Conservation (phyloP, 2,329 filamentous ascomycete genomes). For the Sporothrix pseudoabietina region DNA sequence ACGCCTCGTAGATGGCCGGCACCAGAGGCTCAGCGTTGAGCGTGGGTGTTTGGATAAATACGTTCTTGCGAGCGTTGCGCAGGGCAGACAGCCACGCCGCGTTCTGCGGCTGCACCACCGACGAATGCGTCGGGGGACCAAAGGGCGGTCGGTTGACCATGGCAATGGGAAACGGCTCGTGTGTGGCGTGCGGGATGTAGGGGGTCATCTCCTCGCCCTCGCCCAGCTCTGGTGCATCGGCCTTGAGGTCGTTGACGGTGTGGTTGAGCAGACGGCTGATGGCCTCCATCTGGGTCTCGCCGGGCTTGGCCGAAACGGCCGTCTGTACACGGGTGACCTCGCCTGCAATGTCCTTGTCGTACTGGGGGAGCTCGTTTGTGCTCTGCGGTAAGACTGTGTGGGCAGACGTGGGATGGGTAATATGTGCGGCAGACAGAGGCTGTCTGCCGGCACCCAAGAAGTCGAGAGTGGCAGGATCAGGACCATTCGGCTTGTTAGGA, state of each 20-base stretch:
- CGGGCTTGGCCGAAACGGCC: slow-evolving; percentile 53
- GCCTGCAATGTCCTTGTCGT: slow-evolving; percentile 61
- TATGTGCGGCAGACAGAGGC: slow-evolving; percentile 34
- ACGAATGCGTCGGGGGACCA: slow-evolving; percentile 63
- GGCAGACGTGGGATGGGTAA: slow-evolving; percentile 34
- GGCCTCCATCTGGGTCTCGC: slow-evolving; percentile 59
- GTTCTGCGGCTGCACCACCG: slow-evolving; percentile 70
- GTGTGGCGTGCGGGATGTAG: slow-evolving; percentile 58
- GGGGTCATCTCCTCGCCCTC: slow-evolving; percentile 64
- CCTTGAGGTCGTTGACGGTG: slow-evolving; percentile 54
- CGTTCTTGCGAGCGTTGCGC: slow-evolving; percentile 60
- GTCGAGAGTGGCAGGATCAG: slow-evolving; percentile 34
- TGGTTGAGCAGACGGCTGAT: slow-evolving; percentile 68
- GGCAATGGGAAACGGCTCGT: slow-evolving; percentile 67
- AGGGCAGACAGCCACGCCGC: slow-evolving; percentile 72
- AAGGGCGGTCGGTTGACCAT: slow-evolving; percentile 70
- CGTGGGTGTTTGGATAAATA: slow-evolving; percentile 81
- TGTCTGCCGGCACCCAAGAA: slow-evolving; percentile 39
- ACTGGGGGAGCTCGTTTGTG: slow-evolving; percentile 61
- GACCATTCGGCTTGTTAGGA: slow-evolving; percentile 32
- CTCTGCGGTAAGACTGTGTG: slow-evolving; percentile 53
- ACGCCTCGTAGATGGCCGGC: slow-evolving; percentile 63
- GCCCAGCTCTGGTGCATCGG: slow-evolving; percentile 57
- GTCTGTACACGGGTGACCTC: slow-evolving; percentile 66
- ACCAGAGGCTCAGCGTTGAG: slow-evolving; percentile 71